A percentile compares a stretch with the other conserved stretches of the same genome.
Evolutionary conservation across 2,329 filamentous ascomycete species (phyloP).

Genomic region (Phialemoniopsis sp.): DNA sequence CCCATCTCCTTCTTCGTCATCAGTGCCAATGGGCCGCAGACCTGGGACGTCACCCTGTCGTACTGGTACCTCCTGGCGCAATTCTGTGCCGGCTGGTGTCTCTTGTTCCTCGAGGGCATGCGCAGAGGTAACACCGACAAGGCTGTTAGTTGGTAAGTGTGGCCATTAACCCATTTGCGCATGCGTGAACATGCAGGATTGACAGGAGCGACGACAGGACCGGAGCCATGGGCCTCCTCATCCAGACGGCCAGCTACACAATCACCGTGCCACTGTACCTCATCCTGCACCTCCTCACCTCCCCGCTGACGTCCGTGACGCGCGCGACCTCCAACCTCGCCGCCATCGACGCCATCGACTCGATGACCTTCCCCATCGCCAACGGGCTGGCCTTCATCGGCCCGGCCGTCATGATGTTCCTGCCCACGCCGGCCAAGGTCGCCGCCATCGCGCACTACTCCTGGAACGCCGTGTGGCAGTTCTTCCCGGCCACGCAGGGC

Average conservation of each 20-base stretch:
- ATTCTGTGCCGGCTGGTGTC: conserved; percentile 8
- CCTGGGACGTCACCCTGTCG: conserved; percentile 5
- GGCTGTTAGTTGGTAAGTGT: conserved; percentile 13
- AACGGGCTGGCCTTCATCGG: conserved; percentile 36
- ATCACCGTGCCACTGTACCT: conserved; percentile 12
- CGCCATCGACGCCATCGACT: conserved; percentile 3
- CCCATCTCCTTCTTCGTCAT: conserved; percentile 9
- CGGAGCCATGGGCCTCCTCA: conserved; percentile 9
- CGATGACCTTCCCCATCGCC: conserved; percentile 28
- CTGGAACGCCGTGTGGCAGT: conserved; percentile 44
- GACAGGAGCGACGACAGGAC: conserved; percentile 6
- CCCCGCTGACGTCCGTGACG: conserved; percentile 2
- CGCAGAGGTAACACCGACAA: conserved; percentile 9
- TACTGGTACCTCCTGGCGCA: conserved; percentile 11
- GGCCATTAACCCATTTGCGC: neutral
- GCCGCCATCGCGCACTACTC: conserved; percentile 37
- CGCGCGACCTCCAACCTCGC: neutral
- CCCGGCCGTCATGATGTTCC: conserved; percentile 34
- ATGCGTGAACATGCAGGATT: neutral
- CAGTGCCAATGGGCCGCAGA: conserved; percentile 7
- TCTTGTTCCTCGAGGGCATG: conserved; percentile 12
- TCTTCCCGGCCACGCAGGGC: conserved; percentile 41
- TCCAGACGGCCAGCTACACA: conserved; percentile 12
- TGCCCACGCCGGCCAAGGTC: conserved; percentile 30
- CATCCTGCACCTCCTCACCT: conserved; percentile 12